These are phyloP conservation scores for Epichloe hybrida DNA, from an alignment of 2,329 filamentous ascomycete species.

Conservation along the genomic window DNA sequence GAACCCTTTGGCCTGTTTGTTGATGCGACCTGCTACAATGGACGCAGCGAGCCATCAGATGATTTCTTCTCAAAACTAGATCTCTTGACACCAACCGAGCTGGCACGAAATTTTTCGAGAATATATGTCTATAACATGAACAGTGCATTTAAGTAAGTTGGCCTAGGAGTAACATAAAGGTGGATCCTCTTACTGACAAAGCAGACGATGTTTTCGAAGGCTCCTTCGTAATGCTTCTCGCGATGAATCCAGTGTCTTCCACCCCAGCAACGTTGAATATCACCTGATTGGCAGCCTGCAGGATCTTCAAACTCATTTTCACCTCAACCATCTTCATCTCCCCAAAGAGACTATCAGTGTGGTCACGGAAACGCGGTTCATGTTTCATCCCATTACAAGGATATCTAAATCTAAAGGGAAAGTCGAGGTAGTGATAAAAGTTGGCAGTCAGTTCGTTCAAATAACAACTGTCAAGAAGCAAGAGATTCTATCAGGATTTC, in stretches of 20 bases:
- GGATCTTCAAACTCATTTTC: constrained; percentile 53
- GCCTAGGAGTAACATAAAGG: too few relatives aligned
- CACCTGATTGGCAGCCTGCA: constrained; percentile 51
- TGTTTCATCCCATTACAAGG: constrained; percentile 51
- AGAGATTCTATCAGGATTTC: constrained; percentile 49
- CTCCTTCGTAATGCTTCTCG: constrained; percentile 48
- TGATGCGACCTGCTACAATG: constrained; percentile 57
- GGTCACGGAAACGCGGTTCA: constrained; percentile 50
- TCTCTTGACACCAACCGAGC: constrained; percentile 46
- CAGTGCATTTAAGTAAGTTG: constrained; percentile 45
- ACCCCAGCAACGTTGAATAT: constrained; percentile 52
- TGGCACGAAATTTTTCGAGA: constrained; percentile 43
- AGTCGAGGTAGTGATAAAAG: constrained; percentile 54
- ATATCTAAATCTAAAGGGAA: constrained; percentile 58
- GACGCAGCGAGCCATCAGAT: constrained; percentile 52
- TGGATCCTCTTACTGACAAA: not conserved
- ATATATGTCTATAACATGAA: constrained; percentile 66
- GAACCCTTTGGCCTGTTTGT: constrained; percentile 54
- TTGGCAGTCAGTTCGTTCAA: constrained; percentile 57
- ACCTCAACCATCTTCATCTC: constrained; percentile 50
- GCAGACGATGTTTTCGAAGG: constrained; percentile 48
- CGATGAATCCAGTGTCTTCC: constrained; percentile 46
- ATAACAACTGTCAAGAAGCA: constrained; percentile 57
- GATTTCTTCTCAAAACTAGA: constrained; percentile 52
- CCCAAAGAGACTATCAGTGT: constrained; percentile 59